A percentile compares a stretch with the other conserved stretches of the same genome.
Evolutionary conservation across 2,329 filamentous ascomycete species (phyloP).

Genomic region (Pseudogymnoascus sp.): DNA sequence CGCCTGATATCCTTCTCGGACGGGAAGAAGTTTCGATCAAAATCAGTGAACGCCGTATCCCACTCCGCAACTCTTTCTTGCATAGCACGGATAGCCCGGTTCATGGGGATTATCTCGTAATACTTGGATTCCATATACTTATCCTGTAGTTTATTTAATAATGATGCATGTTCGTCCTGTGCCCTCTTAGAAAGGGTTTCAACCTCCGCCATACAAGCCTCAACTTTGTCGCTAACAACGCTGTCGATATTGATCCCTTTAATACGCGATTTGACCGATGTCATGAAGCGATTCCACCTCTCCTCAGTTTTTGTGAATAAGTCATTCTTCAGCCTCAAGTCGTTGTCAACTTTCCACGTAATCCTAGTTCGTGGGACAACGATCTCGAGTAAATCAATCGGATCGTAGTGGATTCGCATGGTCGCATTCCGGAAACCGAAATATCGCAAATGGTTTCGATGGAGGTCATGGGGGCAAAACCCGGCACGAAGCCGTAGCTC

Average conservation of each 20-base stretch:
- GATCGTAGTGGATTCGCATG: constrained; percentile 84
- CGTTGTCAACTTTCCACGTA: constrained; percentile 96
- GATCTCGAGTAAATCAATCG: constrained; percentile 87
- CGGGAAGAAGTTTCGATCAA: constrained; percentile 86
- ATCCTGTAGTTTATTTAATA: constrained; percentile 73
- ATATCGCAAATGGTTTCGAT: constrained; percentile 84
- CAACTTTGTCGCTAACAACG: constrained; percentile 76
- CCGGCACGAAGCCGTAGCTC: constrained; percentile 66
- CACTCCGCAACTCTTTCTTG: constrained; percentile 89
- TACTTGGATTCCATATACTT: constrained; percentile 92
- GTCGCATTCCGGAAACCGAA: constrained; percentile 83
- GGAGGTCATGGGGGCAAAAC: constrained; percentile 82
- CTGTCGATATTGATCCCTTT: constrained; percentile 87
- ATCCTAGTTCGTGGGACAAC: constrained; percentile 83
- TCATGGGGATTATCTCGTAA: constrained; percentile 93
- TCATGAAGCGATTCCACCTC: constrained; percentile 77
- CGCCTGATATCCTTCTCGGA: constrained; percentile 93
- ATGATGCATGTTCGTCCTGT: constrained; percentile 68
- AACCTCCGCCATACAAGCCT: constrained; percentile 73
- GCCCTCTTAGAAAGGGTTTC: constrained; percentile 69
- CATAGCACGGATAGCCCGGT: constrained; percentile 78
- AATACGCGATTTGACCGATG: constrained; percentile 73
- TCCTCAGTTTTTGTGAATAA: constrained; percentile 75
- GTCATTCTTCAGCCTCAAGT: constrained; percentile 86
- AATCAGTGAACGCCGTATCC: constrained; percentile 83